phyloP scores from a whole-genome alignment of 495 filamentous ascomycete genomes.

The Coniosporium apollinis region DNA sequence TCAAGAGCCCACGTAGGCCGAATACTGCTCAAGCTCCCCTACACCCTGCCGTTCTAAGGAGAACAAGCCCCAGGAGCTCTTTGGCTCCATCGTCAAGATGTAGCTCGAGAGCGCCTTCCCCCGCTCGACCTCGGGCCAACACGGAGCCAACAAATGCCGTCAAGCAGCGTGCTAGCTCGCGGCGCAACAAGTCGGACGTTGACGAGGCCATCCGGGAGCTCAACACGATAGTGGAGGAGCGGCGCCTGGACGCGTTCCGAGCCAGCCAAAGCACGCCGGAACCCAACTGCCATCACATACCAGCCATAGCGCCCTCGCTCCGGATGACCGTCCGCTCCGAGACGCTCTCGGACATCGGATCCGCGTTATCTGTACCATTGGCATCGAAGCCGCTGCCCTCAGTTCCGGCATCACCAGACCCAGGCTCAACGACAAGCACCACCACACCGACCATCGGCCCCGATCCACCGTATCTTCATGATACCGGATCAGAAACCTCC shows the following conservation, averaged over 20 bases:
- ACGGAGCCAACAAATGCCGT: background rate
- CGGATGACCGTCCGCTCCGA: constrained; percentile 15
- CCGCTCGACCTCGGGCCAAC: background rate
- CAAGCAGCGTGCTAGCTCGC: background rate
- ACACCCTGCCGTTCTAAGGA: too few species aligned
- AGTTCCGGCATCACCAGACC: background rate
- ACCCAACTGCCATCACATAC: constrained; percentile 9
- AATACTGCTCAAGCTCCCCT: too few species aligned
- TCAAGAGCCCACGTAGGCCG: too few species aligned
- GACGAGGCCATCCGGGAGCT: constrained; percentile 20
- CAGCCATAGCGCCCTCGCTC: constrained; percentile 15
- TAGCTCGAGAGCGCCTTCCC: background rate
- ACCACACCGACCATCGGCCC: background rate
- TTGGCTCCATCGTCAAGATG: too few species aligned
- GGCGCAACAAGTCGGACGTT: constrained; percentile 10
- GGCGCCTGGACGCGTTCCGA: constrained; percentile 13
- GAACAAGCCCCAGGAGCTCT: too few species aligned
- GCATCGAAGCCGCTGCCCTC: background rate
- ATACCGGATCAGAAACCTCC: background rate
- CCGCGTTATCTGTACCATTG: constrained; percentile 14
- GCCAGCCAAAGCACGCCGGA: constrained; percentile 5
- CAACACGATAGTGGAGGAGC: constrained; percentile 22
- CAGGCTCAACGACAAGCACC: background rate
- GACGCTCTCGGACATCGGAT: constrained; percentile 20
- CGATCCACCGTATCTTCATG: background rate